Evolutionary conservation across 306 rosid genomes (phyloP).

Genomic region (Potentilla sterilis): DNA sequence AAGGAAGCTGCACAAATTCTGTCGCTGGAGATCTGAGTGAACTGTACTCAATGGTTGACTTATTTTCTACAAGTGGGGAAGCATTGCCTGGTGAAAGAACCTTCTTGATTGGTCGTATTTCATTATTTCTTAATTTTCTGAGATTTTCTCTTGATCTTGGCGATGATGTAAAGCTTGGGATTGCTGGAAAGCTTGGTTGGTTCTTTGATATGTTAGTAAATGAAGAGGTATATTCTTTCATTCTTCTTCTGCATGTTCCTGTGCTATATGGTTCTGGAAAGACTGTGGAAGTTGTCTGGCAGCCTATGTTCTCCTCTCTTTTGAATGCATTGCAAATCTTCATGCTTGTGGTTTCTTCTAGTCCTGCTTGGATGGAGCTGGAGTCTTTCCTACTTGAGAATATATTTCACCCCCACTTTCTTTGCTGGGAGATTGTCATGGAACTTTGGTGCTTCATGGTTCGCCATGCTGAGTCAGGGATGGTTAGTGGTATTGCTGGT

Average conservation of each 20-base stretch:
- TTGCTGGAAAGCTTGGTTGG: conserved; percentile 62
- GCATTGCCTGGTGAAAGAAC: conserved; percentile 41
- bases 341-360: conserved; percentile 67
- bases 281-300: conserved; percentile 52
- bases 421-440: conserved; percentile 83
- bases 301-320: conserved; percentile 57
- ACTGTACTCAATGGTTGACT: conserved; percentile 29
- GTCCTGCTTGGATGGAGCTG: conserved; percentile 56
- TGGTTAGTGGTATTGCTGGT: conserved; percentile 46
- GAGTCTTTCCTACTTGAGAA: conserved; percentile 76
- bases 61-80: conserved; percentile 48
- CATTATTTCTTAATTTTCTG: conserved; percentile 51
- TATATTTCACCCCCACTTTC: conserved; percentile 87
- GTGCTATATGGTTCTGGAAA: conserved; percentile 50
- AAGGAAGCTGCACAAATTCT: conserved; percentile 38
- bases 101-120: conserved; percentile 50
- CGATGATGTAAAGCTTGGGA: conserved; percentile 48
- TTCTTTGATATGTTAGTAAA: conserved; percentile 57
- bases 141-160: conserved; percentile 55
- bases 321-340: conserved; percentile 72
- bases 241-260: conserved; percentile 70
- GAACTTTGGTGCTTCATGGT: conserved; percentile 89
- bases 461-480: conserved; percentile 59
- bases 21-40: conserved; percentile 27
- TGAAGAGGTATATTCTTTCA: conserved; percentile 63